phyloP scores from a whole-genome alignment of 768 basidiomycete genomes.

The Tricholoma terreum region DNA sequence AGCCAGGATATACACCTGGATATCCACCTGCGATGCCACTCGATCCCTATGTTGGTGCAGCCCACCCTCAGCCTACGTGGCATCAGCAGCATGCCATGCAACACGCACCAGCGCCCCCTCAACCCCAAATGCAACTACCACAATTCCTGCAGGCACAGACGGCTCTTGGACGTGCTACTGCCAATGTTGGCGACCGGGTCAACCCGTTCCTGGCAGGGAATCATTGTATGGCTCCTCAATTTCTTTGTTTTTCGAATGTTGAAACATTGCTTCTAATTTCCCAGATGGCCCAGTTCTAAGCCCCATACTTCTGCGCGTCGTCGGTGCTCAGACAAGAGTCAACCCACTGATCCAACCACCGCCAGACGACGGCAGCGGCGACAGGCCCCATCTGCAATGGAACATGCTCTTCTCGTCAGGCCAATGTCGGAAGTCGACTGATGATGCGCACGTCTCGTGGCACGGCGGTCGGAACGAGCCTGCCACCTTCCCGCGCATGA shows the following conservation, averaged over 20 bases:
- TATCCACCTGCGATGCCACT: not conserved
- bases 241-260: not conserved
- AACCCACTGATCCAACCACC: conserved; percentile 61
- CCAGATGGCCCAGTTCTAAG: conserved; percentile 71
- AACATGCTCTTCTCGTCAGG: conserved; percentile 69
- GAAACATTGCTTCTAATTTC: not conserved
- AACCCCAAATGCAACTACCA: not conserved
- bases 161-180: conserved; percentile 1
- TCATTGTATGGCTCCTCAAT: conserved; percentile 11
- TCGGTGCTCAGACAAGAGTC: conserved; percentile 44
- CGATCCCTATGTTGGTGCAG: not conserved
- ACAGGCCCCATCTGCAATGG: conserved; percentile 60
- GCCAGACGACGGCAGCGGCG: conserved; percentile 35
- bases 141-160: not conserved
- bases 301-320: conserved; percentile 51
- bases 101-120: conserved; percentile 6
- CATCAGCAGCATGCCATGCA: not conserved
- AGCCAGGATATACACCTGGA: conserved; percentile 1
- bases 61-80: not conserved
- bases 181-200: conserved; percentile 15
- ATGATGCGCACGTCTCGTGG: conserved; percentile 62
- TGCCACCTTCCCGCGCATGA: conserved; percentile 62
- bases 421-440: conserved; percentile 59
- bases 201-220: conserved; percentile 16
- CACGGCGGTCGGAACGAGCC: conserved; percentile 59